These are phyloP conservation scores for Abrus pulchellus DNA, from an alignment of 306 rosid species.

Conservation along the genomic window DNA sequence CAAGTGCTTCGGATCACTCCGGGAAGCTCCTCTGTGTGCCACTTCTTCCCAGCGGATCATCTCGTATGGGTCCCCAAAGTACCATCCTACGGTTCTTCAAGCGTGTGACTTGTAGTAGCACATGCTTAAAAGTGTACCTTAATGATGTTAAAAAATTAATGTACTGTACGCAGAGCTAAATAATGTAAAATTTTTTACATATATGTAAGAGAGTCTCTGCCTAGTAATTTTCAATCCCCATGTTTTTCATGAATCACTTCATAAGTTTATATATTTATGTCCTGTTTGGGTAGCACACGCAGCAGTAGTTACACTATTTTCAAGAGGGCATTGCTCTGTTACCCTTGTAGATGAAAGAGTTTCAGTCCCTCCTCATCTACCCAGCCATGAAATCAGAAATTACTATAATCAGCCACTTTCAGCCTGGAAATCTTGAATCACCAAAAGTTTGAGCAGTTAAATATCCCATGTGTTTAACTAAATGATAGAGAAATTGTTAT, in stretches of 20 bases:
- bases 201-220: not conserved
- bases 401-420: no score
- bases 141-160: not conserved
- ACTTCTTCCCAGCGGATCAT: conserved; percentile 78
- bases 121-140: not conserved
- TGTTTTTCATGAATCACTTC: not conserved
- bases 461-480: no score
- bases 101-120: conserved; percentile 36
- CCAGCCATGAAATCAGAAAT: no score
- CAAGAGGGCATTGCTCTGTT: no score
- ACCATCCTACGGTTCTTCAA: conserved; percentile 36
- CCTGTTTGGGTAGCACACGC: no score
- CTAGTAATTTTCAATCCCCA: conserved; percentile 11
- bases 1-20: conserved; percentile 64
- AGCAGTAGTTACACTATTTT: no score
- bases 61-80: conserved; percentile 64
- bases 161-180: conserved; percentile 27
- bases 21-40: conserved; percentile 75
- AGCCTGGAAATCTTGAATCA: no score
- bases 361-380: no score
- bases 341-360: no score
- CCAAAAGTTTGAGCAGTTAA: no score
- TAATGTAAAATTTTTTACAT: conserved; percentile 12
- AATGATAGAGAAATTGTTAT: no score
- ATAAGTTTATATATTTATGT: no score